A percentile compares a stretch with the other conserved stretches of the same genome.
Conservation (phyloP, 2,329 filamentous ascomycete genomes). For the Hysterium pulicare region DNA sequence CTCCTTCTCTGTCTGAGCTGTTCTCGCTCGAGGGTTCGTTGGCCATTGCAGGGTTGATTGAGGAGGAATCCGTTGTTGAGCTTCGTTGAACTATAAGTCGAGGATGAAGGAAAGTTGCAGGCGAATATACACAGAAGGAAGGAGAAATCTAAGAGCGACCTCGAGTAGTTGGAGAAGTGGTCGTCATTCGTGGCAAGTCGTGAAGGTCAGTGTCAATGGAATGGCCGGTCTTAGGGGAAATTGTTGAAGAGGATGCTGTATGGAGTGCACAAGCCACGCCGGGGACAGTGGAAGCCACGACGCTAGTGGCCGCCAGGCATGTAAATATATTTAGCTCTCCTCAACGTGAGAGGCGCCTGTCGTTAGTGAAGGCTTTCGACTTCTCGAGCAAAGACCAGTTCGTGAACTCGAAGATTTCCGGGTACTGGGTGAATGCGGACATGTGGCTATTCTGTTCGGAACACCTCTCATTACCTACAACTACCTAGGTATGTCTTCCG, state of each 20-base stretch:
- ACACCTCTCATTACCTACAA: neutral
- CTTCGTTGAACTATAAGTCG: neutral
- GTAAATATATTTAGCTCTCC: conserved; percentile 1
- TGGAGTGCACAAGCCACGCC: neutral
- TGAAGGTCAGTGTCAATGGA: neutral
- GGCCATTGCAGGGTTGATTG: neutral
- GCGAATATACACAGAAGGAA: neutral
- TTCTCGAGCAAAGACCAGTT: neutral
- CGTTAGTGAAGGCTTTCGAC: neutral
- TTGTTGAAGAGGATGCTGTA: neutral
- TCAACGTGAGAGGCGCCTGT: neutral
- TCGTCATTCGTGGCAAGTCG: conserved; percentile 2
- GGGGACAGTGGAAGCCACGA: neutral
- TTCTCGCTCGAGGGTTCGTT: neutral
- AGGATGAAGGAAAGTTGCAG: neutral
- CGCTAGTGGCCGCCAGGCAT: neutral
- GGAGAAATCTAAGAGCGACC: neutral
- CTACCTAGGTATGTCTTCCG: neutral
- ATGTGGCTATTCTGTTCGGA: neutral
- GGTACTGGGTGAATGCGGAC: neutral
- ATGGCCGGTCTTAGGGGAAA: neutral
- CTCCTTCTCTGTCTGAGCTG: conserved; percentile 1
- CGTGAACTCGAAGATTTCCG: neutral
- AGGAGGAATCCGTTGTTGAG: neutral
- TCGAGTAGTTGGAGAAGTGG: neutral